Evolutionary conservation across 2,329 filamentous ascomycete species (phyloP).

Genomic region (Blastomyces gilchristii): DNA sequence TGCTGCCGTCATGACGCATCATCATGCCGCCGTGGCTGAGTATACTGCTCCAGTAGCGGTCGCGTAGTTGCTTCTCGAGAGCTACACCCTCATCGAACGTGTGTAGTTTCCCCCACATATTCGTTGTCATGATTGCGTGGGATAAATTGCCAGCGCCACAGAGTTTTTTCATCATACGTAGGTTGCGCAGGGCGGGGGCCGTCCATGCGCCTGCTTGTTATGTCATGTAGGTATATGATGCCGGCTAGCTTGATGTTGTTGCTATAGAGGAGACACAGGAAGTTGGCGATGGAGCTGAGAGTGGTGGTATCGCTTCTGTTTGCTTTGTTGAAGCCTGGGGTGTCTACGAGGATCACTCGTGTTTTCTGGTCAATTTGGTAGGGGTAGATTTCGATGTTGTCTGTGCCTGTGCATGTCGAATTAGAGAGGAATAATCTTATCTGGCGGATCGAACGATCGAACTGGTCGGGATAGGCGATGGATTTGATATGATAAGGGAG

Average conservation of each 20-base stretch:
- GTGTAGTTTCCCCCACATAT: conserved; percentile 9
- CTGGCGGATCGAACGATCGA: not conserved
- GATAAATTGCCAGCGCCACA: conserved; percentile 5
- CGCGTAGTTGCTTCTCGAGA: not conserved
- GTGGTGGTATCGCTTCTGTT: conserved; percentile 8
- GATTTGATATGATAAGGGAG: not conserved
- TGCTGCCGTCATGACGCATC: not conserved
- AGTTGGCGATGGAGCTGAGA: conserved; percentile 11
- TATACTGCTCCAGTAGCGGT: not conserved
- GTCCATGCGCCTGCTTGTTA: conserved; percentile 9
- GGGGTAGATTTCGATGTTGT: not conserved
- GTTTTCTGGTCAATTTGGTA: not conserved
- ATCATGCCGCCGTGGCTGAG: not conserved
- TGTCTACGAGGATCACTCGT: conserved; percentile 13
- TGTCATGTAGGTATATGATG: conserved; percentile 15
- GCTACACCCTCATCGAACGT: not conserved
- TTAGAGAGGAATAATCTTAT: not conserved
- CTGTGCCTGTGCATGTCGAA: conserved; percentile 4
- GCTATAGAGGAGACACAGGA: conserved; percentile 5
- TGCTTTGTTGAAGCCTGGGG: conserved; percentile 15
- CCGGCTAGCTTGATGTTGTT: conserved; percentile 10
- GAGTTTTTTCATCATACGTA: conserved; percentile 13
- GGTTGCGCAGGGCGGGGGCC: conserved; percentile 10
- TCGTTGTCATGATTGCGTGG: conserved; percentile 11
- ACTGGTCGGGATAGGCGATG: not conserved